Conservation (phyloP, 352 stramenopile species). For the Halophytophthora batemanensis region DNA sequence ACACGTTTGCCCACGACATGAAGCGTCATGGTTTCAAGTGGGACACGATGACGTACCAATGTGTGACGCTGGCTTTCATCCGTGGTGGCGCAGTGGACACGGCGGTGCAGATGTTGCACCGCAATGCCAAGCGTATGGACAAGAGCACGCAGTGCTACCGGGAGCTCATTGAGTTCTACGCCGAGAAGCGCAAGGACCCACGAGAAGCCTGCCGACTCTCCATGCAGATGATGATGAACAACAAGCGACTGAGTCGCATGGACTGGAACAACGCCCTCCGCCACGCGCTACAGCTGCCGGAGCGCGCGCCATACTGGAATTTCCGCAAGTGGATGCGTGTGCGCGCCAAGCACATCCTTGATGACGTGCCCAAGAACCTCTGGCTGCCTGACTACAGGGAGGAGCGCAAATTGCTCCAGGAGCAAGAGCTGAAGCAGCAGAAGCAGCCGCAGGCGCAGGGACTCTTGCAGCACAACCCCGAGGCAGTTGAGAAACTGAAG, state of each 20-base stretch:
- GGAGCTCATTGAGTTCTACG: slow-evolving; percentile 64
- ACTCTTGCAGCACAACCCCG: slow-evolving; percentile 3
- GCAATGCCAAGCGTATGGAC: slow-evolving; percentile 66
- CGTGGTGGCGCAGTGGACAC: slow-evolving; percentile 53
- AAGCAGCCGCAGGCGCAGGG: too few species aligned
- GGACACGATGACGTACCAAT: slow-evolving; percentile 69
- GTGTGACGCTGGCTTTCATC: slow-evolving; percentile 61
- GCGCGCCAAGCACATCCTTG: slow-evolving; percentile 48
- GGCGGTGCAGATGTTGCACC: slow-evolving; percentile 62
- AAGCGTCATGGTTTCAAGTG: slow-evolving; percentile 56
- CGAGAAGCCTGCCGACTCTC: slow-evolving; percentile 61
- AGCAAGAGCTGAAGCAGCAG: slow-evolving; percentile 4
- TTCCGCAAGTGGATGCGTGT: slow-evolving; percentile 87
- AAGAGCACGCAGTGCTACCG: slow-evolving; percentile 75
- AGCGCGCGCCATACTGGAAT: slow-evolving; percentile 80
- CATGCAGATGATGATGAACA: slow-evolving; percentile 88
- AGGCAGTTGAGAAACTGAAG: neutral
- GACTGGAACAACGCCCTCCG: slow-evolving; percentile 79
- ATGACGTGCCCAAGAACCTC: slow-evolving; percentile 55
- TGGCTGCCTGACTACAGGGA: slow-evolving; percentile 47
- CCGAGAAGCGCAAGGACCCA: slow-evolving; percentile 57
- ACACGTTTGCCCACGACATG: slow-evolving; percentile 55
- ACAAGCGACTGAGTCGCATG: slow-evolving; percentile 65
- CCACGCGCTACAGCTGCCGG: slow-evolving; percentile 51
- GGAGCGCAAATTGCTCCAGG: slow-evolving; percentile 22